Evolutionary conservation across 2,329 filamentous ascomycete genomes (phyloP), one percentile per base, ranked within the genome.

Genomic region (Gaeumannomyces sp.): DNA sequence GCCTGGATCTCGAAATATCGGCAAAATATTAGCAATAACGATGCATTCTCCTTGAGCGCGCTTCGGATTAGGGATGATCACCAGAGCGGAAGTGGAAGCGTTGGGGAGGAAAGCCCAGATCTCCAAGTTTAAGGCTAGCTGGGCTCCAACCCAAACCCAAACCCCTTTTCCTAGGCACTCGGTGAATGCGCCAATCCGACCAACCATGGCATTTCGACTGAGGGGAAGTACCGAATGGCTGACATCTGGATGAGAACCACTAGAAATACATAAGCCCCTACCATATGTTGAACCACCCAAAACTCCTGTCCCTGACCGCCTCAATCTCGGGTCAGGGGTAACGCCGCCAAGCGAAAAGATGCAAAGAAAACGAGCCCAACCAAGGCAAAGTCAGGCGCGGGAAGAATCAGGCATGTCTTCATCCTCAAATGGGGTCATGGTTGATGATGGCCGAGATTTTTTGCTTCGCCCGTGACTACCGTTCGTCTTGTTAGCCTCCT

Each of bases 381-480:
- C 38, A 19, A 45, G 16, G 16, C 5, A 19, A 45, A 19, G 38
- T 1, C 38, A 45, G 38, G 16, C 4, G 4, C 14, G 19, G 19
- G 14, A 25, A 53, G 45, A 53, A n/a, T 7, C 22, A n/a, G 45
- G 10, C 14, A 25, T 25, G 10, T 22, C 45, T 7, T 6, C 22
- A 16, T 53, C 45, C 19, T 53, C 45, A 53, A 25, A 53, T 25
- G 45, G 45, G 59, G n/a, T 64, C 62, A 27, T 59, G 53, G 35
- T 64, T 64, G n/a, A 64, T 58, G 14, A 64, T 45, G 25, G 62
- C 62, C 14, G 56, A 64, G 57, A 64, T 64, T 22, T 45, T 60
- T 25, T 35, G 58, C 57, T 50, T 59, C 7, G 62, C 62, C 4
- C 62, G 62, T 7, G 57, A 45, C 62, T 64, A 25, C 11, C 6